Percentiles rank a stretch among this genome's conserved stretches.
Conservation (phyloP, 768 basidiomycete species). For the Chalciporus chontae region DNA sequence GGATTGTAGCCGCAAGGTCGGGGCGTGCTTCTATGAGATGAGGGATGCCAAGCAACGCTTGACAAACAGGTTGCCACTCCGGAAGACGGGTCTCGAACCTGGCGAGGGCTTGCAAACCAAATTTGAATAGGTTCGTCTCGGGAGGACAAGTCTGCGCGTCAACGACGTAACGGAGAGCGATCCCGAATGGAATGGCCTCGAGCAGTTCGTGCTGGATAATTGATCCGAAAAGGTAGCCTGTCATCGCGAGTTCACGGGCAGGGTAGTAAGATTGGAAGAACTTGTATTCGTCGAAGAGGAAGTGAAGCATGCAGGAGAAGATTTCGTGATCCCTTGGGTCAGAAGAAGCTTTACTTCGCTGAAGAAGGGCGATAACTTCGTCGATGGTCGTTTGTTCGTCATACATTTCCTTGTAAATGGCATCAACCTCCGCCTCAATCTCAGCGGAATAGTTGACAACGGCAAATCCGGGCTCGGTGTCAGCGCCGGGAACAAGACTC, state of each 20-base stretch:
- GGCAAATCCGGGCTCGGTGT: conserved; percentile 86
- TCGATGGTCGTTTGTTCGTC: conserved; percentile 92
- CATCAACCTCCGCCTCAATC: conserved; percentile 89
- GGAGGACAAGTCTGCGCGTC: conserved; percentile 90
- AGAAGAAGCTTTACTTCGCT: conserved; percentile 78
- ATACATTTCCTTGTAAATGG: conserved; percentile 98
- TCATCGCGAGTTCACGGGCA: conserved; percentile 90
- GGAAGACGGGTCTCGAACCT: conserved; percentile 83
- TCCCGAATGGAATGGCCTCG: conserved; percentile 90
- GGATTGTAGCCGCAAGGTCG: conserved; percentile 68
- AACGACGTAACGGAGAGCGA: conserved; percentile 94
- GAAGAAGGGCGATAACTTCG: conserved; percentile 86
- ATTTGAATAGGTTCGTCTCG: conserved; percentile 91
- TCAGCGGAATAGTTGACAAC: conserved; percentile 87
- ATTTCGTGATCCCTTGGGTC: conserved; percentile 89
- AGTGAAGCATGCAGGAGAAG: conserved; percentile 99
- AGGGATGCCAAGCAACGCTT: conserved; percentile 82
- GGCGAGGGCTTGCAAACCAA: conserved; percentile 86
- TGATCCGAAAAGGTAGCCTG: conserved; percentile 93
- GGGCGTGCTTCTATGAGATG: conserved; percentile 84
- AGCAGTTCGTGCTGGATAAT: conserved; percentile 92
- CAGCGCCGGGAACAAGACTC: conserved; percentile 83
- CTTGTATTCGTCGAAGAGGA: conserved; percentile 99
- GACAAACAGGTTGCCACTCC: conserved; percentile 93
- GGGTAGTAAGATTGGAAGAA: conserved; percentile 98